Conservation (phyloP, 129 eudicot genomes). For the Escallonia rubra region DNA sequence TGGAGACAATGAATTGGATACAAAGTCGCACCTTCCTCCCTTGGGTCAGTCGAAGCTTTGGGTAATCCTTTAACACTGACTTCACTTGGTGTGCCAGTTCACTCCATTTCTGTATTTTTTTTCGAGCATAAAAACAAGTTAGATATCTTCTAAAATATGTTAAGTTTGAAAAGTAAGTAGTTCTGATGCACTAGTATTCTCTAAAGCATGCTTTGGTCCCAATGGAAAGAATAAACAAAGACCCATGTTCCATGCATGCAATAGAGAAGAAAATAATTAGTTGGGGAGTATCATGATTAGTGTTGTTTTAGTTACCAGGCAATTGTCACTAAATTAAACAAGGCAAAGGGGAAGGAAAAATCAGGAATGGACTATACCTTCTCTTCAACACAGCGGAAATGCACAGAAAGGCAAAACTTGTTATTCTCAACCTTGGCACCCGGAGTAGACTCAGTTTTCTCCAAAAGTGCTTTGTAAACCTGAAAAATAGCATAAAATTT, state of each 20-base stretch:
- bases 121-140: not conserved
- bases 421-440: slow-evolving; percentile 87
- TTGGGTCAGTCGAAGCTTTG: slow-evolving; percentile 64
- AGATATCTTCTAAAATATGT: not conserved
- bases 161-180: no score
- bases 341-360: no score
- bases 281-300: not conserved
- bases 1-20: not conserved
- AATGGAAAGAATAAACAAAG: not conserved
- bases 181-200: not conserved
- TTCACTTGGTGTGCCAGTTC: slow-evolving; percentile 71
- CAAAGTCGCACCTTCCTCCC: slow-evolving; percentile 67
- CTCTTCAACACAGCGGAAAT: slow-evolving; percentile 84
- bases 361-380: slow-evolving; percentile 26
- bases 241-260: not conserved
- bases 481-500: slow-evolving; percentile 7
- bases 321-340: not conserved
- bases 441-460: slow-evolving; percentile 60
- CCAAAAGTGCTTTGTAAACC: slow-evolving; percentile 57
- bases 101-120: slow-evolving; percentile 56
- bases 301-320: not conserved
- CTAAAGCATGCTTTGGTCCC: not conserved
- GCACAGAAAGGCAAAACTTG: slow-evolving; percentile 76
- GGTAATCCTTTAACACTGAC: slow-evolving; percentile 70
- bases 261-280: not conserved